Evolutionary conservation across 768 basidiomycete species (phyloP).

Genomic region (Dioszegia aurantiaca): DNA sequence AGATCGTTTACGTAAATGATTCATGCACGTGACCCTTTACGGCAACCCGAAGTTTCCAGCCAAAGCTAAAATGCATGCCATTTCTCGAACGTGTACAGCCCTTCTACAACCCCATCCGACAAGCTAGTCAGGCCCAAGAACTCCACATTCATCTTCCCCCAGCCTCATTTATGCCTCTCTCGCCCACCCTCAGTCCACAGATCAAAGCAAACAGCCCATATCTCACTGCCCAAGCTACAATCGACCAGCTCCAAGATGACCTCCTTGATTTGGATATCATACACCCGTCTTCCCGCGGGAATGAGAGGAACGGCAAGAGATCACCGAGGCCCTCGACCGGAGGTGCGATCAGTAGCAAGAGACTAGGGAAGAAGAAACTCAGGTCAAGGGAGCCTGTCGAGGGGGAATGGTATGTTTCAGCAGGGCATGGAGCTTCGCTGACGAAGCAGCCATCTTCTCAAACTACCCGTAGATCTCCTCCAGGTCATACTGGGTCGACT

Average conservation of each 20-base stretch:
- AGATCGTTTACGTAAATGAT: no score
- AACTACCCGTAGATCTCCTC: constrained; percentile 34
- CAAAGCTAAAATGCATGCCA: no score
- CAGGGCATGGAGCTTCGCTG: not conserved
- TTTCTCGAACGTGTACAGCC: no score
- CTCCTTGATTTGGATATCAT: constrained; percentile 14
- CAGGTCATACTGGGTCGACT: constrained; percentile 25
- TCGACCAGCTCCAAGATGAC: constrained; percentile 17
- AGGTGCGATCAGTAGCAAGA: constrained; percentile 3
- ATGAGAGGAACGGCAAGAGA: constrained; percentile 11
- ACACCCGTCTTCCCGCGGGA: constrained; percentile 13
- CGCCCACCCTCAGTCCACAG: constrained; percentile 14
- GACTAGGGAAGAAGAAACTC: constrained; percentile 15
- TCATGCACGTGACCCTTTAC: no score
- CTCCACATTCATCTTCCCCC: not conserved
- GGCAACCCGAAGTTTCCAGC: no score
- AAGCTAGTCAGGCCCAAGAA: not conserved
- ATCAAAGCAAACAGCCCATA: constrained; percentile 8
- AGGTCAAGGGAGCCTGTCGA: constrained; percentile 4
- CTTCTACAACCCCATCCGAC: not conserved
- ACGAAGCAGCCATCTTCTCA: constrained; percentile 28
- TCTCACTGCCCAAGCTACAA: constrained; percentile 13
- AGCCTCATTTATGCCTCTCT: constrained; percentile 4
- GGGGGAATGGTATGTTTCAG: constrained; percentile 17
- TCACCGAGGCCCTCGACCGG: not conserved